These are phyloP conservation scores for Chiua virens DNA, from an alignment of 768 basidiomycete genomes.

Conservation along the genomic window DNA sequence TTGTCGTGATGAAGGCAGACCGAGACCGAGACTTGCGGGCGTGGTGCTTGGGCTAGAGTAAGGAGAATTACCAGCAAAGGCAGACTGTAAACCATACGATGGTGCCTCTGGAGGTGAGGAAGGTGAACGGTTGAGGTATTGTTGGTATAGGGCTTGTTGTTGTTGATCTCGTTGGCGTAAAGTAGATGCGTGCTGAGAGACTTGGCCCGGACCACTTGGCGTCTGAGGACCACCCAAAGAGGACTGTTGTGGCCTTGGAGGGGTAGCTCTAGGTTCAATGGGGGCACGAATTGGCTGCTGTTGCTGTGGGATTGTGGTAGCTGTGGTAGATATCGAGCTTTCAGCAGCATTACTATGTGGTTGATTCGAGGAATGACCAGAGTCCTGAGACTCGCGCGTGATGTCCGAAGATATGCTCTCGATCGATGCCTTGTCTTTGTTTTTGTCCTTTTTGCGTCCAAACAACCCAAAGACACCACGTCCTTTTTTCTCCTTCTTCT, in stretches of 20 bases:
- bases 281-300: constrained; percentile 37
- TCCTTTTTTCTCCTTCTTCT: constrained; percentile 62
- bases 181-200: constrained; percentile 62
- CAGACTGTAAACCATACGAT: constrained; percentile 74
- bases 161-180: constrained; percentile 87
- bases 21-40: constrained; percentile 45
- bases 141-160: constrained; percentile 83
- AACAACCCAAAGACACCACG: constrained; percentile 80
- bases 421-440: constrained; percentile 58
- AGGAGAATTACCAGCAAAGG: constrained; percentile 52
- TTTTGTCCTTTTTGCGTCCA: constrained; percentile 72
- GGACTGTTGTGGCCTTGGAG: constrained; percentile 20
- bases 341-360: constrained; percentile 28
- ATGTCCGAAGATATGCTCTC: constrained; percentile 52
- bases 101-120: constrained; percentile 74
- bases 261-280: constrained; percentile 18
- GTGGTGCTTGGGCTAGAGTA: constrained; percentile 39
- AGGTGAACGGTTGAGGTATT: constrained; percentile 86
- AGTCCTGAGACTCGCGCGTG: constrained; percentile 61
- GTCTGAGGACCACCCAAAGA: constrained; percentile 29
- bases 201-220: constrained; percentile 35
- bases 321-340: constrained; percentile 52
- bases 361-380: constrained; percentile 50
- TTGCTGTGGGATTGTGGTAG: constrained; percentile 58
- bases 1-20: constrained; percentile 52